Base-by-base conservation (phyloP, 768 basidiomycete genomes). In the Naganishia vaughanmartiniae region DNA sequence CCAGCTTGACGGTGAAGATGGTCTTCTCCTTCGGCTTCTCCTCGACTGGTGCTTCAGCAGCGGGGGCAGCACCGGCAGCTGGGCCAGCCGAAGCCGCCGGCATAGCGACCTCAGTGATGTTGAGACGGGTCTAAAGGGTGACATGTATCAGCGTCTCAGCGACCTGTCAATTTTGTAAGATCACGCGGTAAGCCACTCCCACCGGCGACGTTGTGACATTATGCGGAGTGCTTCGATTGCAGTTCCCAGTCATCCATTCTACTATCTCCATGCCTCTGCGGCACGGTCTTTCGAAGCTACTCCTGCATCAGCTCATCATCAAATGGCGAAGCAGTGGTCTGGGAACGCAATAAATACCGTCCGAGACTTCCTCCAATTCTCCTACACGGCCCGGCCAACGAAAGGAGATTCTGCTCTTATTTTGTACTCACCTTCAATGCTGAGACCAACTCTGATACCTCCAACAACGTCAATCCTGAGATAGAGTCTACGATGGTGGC, bases 1-100 rank as follows among this genome's bases (percentile, higher is more conserved):
- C 92, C 51, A 99, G 86, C 82, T 88, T 93, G 78, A 97, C 90
- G 76, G 89, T 94, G 84, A 99, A 99, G 39, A 94, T 86, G 21
- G 93, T 96, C 88, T 98, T 98, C 84, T 97, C 96, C 84, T 96
- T 97, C 58, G 93, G 93, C 79, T 94, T 96, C 82, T 93, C 92
- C 89, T 88, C 88, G 24, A 73, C 85, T 17, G 86, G 84, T 11
- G 88, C 85, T 1, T 86, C 83, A 10, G 86, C 83, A 2, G 87
- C 83, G 21, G 76, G 57, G 11, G 78, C 76, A 26, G 77, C 73
- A 15, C 78, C 78, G 15, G 82, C 76, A 0, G 81, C 77, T 24
- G 79, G 76, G 17, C n/a, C 60, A 21, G 81, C 77, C 0, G 90
- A 83, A 15, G 91, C 87, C 39, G 90, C 84, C 55, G 93, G 92